Percentiles rank a stretch among this genome's conserved stretches.
phyloP scores from a whole-genome alignment of 2,329 filamentous ascomycete species.

The Cercospora sp. region DNA sequence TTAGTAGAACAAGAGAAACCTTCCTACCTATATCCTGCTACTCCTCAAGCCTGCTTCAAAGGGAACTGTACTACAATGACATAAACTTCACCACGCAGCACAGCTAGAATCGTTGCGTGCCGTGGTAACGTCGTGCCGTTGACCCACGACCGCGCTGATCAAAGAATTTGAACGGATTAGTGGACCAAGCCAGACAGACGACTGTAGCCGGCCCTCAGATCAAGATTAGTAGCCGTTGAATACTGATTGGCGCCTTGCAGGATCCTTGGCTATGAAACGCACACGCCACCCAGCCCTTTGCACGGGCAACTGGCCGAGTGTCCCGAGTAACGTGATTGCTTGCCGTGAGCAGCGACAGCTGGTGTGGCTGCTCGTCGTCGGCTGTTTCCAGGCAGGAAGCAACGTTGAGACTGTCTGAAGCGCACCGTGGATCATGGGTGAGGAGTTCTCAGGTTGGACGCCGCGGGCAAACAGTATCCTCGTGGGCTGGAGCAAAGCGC shows the following conservation, averaged over 20 bases:
- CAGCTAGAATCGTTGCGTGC: constrained; percentile 11
- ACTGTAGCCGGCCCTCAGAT: neutral
- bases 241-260: constrained; percentile 15
- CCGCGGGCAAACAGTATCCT: neutral
- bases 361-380: neutral
- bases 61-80: neutral
- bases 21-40: constrained; percentile 13
- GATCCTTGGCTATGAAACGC: constrained; percentile 1
- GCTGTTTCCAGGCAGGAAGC: neutral
- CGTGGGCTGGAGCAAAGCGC: neutral
- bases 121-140: constrained; percentile 20
- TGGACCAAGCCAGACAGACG: constrained; percentile 13
- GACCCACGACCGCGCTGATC: constrained; percentile 9
- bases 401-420: constrained; percentile 11
- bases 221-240: constrained; percentile 11
- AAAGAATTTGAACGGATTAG: constrained; percentile 4
- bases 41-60: neutral
- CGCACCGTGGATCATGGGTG: neutral
- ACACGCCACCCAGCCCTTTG: neutral
- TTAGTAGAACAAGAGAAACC: constrained; percentile 8
- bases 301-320: neutral
- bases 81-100: constrained; percentile 10
- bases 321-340: constrained; percentile 7
- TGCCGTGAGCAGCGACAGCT: neutral
- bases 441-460: neutral